Percentiles rank a stretch among this genome's conserved stretches.
These are phyloP conservation scores for Cylindrotheca fusiformis DNA, from an alignment of 108 stramenopile species.

Conservation along the genomic window DNA sequence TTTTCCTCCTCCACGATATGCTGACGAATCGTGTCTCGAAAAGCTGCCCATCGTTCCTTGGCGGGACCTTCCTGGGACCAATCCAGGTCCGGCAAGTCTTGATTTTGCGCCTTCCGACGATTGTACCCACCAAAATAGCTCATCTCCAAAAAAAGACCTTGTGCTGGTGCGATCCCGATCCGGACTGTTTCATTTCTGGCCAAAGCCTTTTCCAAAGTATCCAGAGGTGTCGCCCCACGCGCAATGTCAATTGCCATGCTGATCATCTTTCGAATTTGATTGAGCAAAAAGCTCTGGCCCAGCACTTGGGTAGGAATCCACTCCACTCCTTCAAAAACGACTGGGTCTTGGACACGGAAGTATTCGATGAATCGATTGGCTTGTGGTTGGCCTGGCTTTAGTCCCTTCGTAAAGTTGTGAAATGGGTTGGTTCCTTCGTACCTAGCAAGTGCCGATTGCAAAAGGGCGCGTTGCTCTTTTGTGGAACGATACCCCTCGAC, in stretches of 20 bases:
- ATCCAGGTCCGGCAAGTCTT: slow-evolving; percentile 44
- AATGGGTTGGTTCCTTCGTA: slow-evolving; percentile 92
- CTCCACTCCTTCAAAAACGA: slow-evolving; percentile 67
- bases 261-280: slow-evolving; percentile 99
- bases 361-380: slow-evolving; percentile 76
- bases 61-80: slow-evolving; percentile 46
- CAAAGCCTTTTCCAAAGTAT: slow-evolving; percentile 51
- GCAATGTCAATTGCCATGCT: slow-evolving; percentile 77
- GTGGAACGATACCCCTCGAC: slow-evolving; percentile 56
- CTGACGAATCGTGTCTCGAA: slow-evolving; percentile 65
- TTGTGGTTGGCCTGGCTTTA: slow-evolving; percentile 57
- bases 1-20: slow-evolving; percentile 82
- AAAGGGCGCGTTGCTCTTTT: slow-evolving; percentile 41
- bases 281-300: slow-evolving; percentile 95
- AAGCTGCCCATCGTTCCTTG: slow-evolving; percentile 61
- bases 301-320: slow-evolving; percentile 84
- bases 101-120: slow-evolving; percentile 50
- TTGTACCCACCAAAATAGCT: slow-evolving; percentile 80
- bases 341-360: slow-evolving; percentile 69
- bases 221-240: slow-evolving; percentile 56
- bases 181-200: slow-evolving; percentile 37
- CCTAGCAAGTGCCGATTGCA: slow-evolving; percentile 55
- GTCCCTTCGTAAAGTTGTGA: slow-evolving; percentile 87
- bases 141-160: slow-evolving; percentile 87
- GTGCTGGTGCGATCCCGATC: slow-evolving; percentile 73